Percentiles rank a stretch among this genome's conserved stretches.
Conservation (phyloP, 2,329 filamentous ascomycete genomes). For the Pyrenophora tritici-repentis region DNA sequence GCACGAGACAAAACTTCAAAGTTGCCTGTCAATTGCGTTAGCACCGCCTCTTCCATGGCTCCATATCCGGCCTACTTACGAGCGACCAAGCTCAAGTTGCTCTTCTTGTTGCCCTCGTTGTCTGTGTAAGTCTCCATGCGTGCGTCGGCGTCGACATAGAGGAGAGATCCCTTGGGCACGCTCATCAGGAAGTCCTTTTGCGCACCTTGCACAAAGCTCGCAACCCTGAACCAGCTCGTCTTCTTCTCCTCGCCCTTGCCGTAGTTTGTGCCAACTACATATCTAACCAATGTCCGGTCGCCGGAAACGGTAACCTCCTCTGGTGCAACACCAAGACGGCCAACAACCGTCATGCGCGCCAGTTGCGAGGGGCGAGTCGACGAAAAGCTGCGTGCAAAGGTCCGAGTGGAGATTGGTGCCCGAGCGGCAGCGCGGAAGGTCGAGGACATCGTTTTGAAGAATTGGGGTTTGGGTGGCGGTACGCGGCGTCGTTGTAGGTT, state of each 20-base stretch:
- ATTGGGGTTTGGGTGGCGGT: not conserved
- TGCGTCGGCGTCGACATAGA: conserved; percentile 85
- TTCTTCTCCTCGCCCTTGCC: conserved; percentile 72
- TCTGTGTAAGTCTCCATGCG: conserved; percentile 67
- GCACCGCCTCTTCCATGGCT: not conserved
- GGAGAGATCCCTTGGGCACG: conserved; percentile 79
- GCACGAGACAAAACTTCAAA: conserved; percentile 42
- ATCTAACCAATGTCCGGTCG: conserved; percentile 77
- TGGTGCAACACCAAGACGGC: conserved; percentile 79
- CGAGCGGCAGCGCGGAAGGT: conserved; percentile 57
- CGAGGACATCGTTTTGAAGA: conserved; percentile 34
- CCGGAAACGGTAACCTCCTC: conserved; percentile 76
- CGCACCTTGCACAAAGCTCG: conserved; percentile 73
- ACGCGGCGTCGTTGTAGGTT: not conserved
- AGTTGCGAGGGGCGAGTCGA: conserved; percentile 66
- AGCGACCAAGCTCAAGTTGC: conserved; percentile 72
- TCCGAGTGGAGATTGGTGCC: conserved; percentile 50
- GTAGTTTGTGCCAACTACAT: conserved; percentile 71
- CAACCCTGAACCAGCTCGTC: conserved; percentile 84
- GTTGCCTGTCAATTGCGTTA: conserved; percentile 30
- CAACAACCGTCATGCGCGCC: conserved; percentile 84
- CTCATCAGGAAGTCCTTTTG: conserved; percentile 72
- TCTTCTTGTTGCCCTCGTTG: conserved; percentile 68
- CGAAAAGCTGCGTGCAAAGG: conserved; percentile 71
- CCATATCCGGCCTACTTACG: conserved; percentile 62